These are phyloP conservation scores for Paramecium primaurelia DNA, from an alignment of 73 alveolate genomes.

Conservation along the genomic window DNA sequence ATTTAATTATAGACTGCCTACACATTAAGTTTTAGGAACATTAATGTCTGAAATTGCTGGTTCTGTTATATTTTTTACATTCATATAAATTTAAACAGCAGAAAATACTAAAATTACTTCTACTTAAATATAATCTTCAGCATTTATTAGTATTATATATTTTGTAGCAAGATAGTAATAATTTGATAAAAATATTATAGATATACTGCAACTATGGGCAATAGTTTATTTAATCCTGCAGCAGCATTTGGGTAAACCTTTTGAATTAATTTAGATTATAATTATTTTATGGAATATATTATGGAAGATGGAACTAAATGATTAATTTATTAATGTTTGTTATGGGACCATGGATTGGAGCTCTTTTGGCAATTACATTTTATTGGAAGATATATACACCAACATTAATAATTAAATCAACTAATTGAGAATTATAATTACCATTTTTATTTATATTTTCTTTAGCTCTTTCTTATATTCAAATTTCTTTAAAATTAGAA, in stretches of 20 bases:
- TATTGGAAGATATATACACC: slow-evolving; percentile 25
- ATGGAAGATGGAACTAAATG: slow-evolving; percentile 33
- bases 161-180: slow-evolving; percentile 37
- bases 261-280: neutral
- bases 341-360: slow-evolving; percentile 41
- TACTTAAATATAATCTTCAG: neutral
- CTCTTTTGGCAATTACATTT: slow-evolving; percentile 5
- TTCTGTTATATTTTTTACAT: neutral
- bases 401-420: neutral
- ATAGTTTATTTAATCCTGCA: slow-evolving; percentile 48
- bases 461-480: neutral
- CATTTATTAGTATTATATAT: neutral
- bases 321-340: neutral
- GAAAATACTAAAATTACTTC: slow-evolving; percentile 19
- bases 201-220: slow-evolving; percentile 16
- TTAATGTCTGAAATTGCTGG: slow-evolving; percentile 26
- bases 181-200: neutral
- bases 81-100: slow-evolving; percentile 23
- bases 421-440: neutral
- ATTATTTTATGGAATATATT: slow-evolving; percentile 8
- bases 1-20: neutral
- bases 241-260: slow-evolving; percentile 23
- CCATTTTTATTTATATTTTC: neutral
- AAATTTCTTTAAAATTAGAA: no score
- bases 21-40: slow-evolving; percentile 7